Percentiles rank a stretch among this genome's conserved stretches.
phyloP scores from a whole-genome alignment of 2,329 filamentous ascomycete species.

The Pyrenophora tritici-repentis region DNA sequence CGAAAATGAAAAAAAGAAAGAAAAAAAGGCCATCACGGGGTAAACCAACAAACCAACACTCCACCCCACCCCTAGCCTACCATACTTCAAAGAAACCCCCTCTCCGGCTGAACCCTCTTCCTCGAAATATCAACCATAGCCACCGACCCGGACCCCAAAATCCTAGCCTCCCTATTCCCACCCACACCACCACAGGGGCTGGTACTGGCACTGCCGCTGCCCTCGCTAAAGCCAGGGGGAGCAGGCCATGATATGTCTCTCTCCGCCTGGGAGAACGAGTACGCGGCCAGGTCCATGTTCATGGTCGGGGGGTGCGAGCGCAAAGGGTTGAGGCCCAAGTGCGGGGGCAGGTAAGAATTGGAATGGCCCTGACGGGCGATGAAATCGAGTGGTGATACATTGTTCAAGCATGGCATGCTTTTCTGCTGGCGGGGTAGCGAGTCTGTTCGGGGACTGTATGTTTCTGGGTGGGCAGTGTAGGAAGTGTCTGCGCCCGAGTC shows the following conservation, averaged over 20 bases:
- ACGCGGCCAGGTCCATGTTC: slow-evolving; percentile 20
- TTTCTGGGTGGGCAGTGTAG: no score
- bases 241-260: slow-evolving; percentile 26
- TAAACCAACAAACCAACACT: no score
- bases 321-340: background rate
- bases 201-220: slow-evolving; percentile 13
- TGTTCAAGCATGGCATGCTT: slow-evolving; percentile 6
- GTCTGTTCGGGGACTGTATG: slow-evolving; percentile 8
- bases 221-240: slow-evolving; percentile 23
- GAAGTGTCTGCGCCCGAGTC: background rate
- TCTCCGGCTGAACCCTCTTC: slow-evolving; percentile 8
- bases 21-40: no score
- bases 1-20: no score
- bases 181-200: slow-evolving; percentile 8
- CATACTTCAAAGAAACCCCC: slow-evolving; percentile 13
- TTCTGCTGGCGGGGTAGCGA: slow-evolving; percentile 4
- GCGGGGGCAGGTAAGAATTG: slow-evolving; percentile 1
- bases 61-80: background rate
- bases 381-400: slow-evolving; percentile 4
- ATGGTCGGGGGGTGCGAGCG: slow-evolving; percentile 15
- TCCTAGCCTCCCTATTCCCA: background rate
- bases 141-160: background rate
- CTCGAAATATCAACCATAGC: slow-evolving; percentile 2
- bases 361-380: slow-evolving; percentile 1
- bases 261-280: slow-evolving; percentile 20